Evolutionary conservation across 345 rosid genomes (phyloP).

Genomic region (Cardamine resedifolia): DNA sequence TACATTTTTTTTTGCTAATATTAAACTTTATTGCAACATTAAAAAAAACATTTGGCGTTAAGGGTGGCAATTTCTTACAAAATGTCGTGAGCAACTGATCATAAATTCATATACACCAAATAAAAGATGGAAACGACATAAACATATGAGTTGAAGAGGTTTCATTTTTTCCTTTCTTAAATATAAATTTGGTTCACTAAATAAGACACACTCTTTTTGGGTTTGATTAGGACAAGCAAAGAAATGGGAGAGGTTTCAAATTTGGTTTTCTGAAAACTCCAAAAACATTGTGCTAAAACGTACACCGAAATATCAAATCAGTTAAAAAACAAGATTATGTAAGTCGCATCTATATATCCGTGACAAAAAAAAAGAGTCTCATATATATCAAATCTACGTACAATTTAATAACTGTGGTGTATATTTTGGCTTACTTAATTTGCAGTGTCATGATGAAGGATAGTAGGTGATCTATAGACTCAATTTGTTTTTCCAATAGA

Average conservation of each 20-base stretch:
- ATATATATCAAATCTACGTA: not conserved
- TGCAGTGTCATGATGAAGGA: not conserved
- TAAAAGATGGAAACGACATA: not conserved
- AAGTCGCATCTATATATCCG: not conserved
- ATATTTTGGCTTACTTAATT: not conserved
- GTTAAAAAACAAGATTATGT: not conserved
- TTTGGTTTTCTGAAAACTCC: not conserved
- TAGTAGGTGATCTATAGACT: not conserved
- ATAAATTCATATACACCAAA: not conserved
- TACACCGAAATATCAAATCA: not conserved
- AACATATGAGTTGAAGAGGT: not conserved
- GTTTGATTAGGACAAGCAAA: no score
- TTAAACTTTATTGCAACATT: not conserved
- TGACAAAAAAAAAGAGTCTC: no score
- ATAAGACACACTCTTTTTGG: no score
- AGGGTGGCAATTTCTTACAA: not conserved
- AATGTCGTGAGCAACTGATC: not conserved
- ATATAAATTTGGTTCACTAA: not conserved
- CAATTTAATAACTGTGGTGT: not conserved
- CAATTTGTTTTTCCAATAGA: not conserved
- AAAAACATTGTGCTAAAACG: not conserved
- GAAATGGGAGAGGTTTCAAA: no score
- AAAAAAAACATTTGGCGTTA: not conserved
- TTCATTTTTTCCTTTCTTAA: not conserved
- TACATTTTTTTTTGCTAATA: no score